Base-by-base conservation (phyloP, 2,329 filamentous ascomycete genomes). In the Diaporthe australafricana region DNA sequence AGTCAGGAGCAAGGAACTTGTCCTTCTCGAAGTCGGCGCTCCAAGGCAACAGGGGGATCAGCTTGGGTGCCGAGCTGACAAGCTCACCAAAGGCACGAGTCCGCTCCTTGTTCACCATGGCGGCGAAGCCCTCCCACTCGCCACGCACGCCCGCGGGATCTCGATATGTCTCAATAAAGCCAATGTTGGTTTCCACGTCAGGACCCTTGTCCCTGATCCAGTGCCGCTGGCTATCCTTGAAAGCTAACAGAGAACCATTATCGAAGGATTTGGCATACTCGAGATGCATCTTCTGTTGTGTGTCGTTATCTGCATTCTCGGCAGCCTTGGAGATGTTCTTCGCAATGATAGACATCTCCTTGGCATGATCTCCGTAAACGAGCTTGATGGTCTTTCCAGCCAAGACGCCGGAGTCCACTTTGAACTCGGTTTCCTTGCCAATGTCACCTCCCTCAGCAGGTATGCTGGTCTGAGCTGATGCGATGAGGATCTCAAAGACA, bases 21-120 rank as follows among this genome's bases (percentile, higher is more conserved):
- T 98, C 95, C 83, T 98, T 98, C 80, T 99, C 96, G 76, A 98
- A 99, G 0, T 94, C 93, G 57, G 89, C 88, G 45, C 87, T 85
- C 96, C 96, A 99, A 0, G 96, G 96, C 17, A 99, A 85, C 74
- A 97, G 90, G 8, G 95, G 94, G 66, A 99, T 98, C 79, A 98
- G 91, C 56, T 86, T 86, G 14, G 95, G 93, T 0, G 96, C 95
- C 32, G 91, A 91, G 25, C 91, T 88, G 5, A 98, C 96, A 1
- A 98, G 89, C 76, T 93, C 92, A 9, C 92, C 93, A 79, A 98
- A 98, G 1, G 95, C 94, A 72, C 89, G 89, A 1, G 96, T 99
- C 25, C 96, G 91, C 81, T 98, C 96, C 78, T 96, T 87, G 83
- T 98, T 98, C 56, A 98, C 92, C 82, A 94, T 83, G 56, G 93